A percentile compares a stretch with the other conserved stretches of the same genome.
These are phyloP conservation scores for Pseudozyma sp. DNA, from an alignment of 1,284 basidiomycete genomes.

Conservation along the genomic window DNA sequence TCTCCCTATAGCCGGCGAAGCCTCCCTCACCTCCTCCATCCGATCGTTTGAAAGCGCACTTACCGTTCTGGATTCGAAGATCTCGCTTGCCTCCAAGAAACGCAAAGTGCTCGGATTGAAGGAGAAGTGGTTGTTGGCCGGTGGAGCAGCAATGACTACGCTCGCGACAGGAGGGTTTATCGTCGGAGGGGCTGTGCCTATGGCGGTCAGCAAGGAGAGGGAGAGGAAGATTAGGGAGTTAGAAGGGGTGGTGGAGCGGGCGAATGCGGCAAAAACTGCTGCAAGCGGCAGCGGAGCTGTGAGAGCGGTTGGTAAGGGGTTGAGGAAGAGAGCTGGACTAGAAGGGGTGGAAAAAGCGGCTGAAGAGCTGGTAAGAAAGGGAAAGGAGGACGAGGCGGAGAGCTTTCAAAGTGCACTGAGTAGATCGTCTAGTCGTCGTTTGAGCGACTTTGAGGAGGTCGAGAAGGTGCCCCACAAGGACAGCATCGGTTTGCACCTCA, in stretches of 20 bases:
- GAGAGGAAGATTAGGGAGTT: not conserved
- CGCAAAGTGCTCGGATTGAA: not conserved
- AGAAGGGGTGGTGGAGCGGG: not conserved
- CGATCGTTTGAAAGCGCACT: conserved; percentile 11
- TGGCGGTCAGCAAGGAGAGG: not conserved
- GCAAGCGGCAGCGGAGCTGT: not conserved
- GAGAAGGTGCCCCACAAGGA: not conserved
- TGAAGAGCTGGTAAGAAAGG: not conserved
- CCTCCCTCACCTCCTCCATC: not conserved
- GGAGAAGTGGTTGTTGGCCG: conserved; percentile 4
- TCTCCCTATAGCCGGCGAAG: not conserved
- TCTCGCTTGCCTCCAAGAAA: not conserved
- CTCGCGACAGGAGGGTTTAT: conserved; percentile 13
- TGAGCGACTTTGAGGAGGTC: conserved; percentile 9
- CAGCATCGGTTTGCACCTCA: not conserved
- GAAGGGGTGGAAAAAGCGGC: not conserved
- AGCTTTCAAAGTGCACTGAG: conserved; percentile 12
- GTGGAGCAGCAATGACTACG: conserved; percentile 4
- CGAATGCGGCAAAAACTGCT: not conserved
- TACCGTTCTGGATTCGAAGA: conserved; percentile 13
- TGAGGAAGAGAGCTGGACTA: not conserved
- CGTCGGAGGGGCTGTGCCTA: conserved; percentile 6
- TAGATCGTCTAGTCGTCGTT: conserved; percentile 2
- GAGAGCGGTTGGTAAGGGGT: too few species aligned
- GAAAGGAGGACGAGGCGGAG: not conserved